phyloP scores from a whole-genome alignment of 2,329 filamentous ascomycete genomes.

The Chaetomiaceae sp. region DNA sequence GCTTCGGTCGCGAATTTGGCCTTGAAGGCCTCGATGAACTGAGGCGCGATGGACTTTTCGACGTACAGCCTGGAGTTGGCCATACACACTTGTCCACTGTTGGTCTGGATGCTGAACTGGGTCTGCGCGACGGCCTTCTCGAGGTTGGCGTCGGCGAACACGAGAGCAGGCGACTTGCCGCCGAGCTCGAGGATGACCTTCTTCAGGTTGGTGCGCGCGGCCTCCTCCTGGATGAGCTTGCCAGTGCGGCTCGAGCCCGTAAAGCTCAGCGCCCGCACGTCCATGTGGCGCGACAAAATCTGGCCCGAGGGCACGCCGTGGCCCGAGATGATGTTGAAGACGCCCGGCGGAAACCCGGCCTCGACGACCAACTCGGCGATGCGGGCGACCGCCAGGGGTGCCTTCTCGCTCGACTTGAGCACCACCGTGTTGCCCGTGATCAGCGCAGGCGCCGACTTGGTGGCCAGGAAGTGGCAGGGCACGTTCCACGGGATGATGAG shows the following conservation, averaged over 20 bases:
- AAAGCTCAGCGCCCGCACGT: constrained; percentile 70
- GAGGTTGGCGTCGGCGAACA: constrained; percentile 63
- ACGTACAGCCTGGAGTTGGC: constrained; percentile 57
- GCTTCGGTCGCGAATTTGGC: constrained; percentile 38
- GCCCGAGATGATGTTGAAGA: constrained; percentile 70
- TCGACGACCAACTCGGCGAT: constrained; percentile 57
- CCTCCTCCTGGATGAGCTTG: constrained; percentile 67
- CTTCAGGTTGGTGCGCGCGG: constrained; percentile 59
- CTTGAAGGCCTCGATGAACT: constrained; percentile 58
- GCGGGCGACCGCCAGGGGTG: constrained; percentile 41
- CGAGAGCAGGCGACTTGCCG: constrained; percentile 61
- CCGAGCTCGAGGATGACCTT: constrained; percentile 63
- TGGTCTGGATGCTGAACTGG: constrained; percentile 43
- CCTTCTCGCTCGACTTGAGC: constrained; percentile 51
- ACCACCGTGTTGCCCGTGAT: constrained; percentile 47
- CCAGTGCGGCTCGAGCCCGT: constrained; percentile 71
- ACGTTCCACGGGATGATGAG: constrained; percentile 58
- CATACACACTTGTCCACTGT: constrained; percentile 58
- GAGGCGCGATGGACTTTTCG: constrained; percentile 44
- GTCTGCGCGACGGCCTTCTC: constrained; percentile 57
- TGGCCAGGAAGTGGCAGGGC: constrained; percentile 41
- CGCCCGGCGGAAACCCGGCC: constrained; percentile 70
- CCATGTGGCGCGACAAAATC: constrained; percentile 62
- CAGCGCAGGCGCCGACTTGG: constrained; percentile 48
- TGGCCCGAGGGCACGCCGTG: constrained; percentile 63